Percentiles rank a stretch among this genome's conserved stretches.
Conservation (phyloP, 805 yeast species). For the Saccharomyces jurei region DNA sequence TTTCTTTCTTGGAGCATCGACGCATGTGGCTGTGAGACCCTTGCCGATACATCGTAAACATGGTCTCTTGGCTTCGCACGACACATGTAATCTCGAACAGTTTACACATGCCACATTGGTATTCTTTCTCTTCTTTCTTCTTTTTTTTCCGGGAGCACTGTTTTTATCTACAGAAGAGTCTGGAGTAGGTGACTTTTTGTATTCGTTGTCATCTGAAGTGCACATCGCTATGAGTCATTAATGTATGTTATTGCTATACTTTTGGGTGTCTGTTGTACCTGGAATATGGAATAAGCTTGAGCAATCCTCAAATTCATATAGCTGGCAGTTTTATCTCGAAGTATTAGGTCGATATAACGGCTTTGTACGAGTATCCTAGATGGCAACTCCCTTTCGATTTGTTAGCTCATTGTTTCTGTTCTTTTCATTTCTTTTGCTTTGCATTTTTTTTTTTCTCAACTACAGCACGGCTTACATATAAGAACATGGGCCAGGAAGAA, state of each 20-base stretch:
- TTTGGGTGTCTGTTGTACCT: neutral
- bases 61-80: slow-evolving; percentile 79
- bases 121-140: slow-evolving; percentile 41
- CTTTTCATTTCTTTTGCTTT: neutral
- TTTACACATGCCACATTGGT: slow-evolving; percentile 84
- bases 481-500: neutral
- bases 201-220: slow-evolving; percentile 1
- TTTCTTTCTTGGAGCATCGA: slow-evolving; percentile 82
- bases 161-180: neutral
- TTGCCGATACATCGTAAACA: slow-evolving; percentile 70
- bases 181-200: neutral
- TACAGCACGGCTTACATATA: neutral
- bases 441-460: neutral
- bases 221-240: neutral
- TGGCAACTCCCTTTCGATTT: neutral
- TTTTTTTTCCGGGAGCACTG: slow-evolving; percentile 1
- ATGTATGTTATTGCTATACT: neutral
- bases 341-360: neutral
- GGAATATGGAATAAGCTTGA: neutral
- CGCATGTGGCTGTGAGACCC: slow-evolving; percentile 62
- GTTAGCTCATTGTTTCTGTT: neutral
- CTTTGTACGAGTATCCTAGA: neutral
- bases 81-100: slow-evolving; percentile 85
- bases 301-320: neutral
- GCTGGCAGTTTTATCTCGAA: neutral